phyloP scores from a whole-genome alignment of 2,329 filamentous ascomycete genomes.

The Colletotrichum sp. region DNA sequence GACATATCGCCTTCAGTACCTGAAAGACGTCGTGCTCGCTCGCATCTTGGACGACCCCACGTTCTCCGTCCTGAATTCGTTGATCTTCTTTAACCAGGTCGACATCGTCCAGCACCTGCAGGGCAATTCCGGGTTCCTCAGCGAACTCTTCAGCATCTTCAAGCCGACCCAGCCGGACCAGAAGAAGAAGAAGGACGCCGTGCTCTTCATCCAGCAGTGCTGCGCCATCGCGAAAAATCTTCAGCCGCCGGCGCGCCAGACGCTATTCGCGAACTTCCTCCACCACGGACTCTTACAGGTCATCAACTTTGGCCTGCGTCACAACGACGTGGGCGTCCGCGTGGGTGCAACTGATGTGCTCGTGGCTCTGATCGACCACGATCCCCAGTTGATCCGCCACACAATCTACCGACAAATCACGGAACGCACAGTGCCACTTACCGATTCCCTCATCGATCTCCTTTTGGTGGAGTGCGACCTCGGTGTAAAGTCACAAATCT shows the following conservation, averaged over 20 bases:
- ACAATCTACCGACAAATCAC: slow-evolving; percentile 92
- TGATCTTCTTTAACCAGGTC: slow-evolving; percentile 99
- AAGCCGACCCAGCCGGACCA: slow-evolving; percentile 66
- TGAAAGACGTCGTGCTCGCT: slow-evolving; percentile 97
- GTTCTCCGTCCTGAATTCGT: slow-evolving; percentile 94
- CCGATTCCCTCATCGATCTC: slow-evolving; percentile 91
- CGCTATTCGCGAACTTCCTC: slow-evolving; percentile 89
- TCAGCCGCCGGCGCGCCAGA: slow-evolving; percentile 80
- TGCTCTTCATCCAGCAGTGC: slow-evolving; percentile 96
- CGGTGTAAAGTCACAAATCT: slow-evolving; percentile 93
- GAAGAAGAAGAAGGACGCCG: slow-evolving; percentile 87
- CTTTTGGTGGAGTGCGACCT: slow-evolving; percentile 90
- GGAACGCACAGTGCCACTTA: slow-evolving; percentile 84
- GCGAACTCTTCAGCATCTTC: slow-evolving; percentile 89
- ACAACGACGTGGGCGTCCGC: slow-evolving; percentile 81
- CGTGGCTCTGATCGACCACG: slow-evolving; percentile 93
- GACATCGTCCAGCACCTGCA: slow-evolving; percentile 98
- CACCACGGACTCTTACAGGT: slow-evolving; percentile 85
- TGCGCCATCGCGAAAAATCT: slow-evolving; percentile 93
- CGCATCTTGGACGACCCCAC: slow-evolving; percentile 97
- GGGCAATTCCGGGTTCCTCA: slow-evolving; percentile 76
- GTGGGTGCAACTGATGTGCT: slow-evolving; percentile 94
- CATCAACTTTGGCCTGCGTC: slow-evolving; percentile 89
- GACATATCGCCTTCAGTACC: slow-evolving; percentile 93
- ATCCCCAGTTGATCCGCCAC: slow-evolving; percentile 90